Evolutionary conservation across 106 monocot species (phyloP), one percentile per base, ranked within the genome.

Genomic region (Iris macrosiphon): DNA sequence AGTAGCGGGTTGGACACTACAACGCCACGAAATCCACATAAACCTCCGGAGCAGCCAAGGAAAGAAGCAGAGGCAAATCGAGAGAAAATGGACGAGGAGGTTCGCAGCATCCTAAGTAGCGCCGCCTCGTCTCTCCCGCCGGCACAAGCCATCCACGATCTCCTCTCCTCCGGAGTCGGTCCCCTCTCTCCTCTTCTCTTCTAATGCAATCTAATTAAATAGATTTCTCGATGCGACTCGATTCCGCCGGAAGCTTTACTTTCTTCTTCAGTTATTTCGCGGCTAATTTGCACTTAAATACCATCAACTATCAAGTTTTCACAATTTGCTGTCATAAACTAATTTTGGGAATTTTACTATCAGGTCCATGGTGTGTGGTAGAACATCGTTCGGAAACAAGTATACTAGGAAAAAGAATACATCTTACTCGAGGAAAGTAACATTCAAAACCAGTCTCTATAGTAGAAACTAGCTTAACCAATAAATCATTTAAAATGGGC

Each of bases 161-260:
- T 93, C 7, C 39, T 83, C 10, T 70, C 87, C 34, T 40, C 62
- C 20, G 93, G 87, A 60, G 93, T 93, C 18, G 24, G 71, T 23
- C 27, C 26, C 18, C 31, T 43, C 18, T 31, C 17, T 32, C 28
- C 46, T 31, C 45, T n/a, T 63, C 23, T 34, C 14, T 0, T 27
- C 45, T 11, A n/a, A n/a, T n/a, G n/a, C n/a, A n/a, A n/a, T n/a
- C n/a, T n/a, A n/a, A n/a, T n/a, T n/a, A n/a, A n/a, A n/a, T n/a
- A n/a, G n/a, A n/a, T n/a, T 40, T 24, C 16, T 35, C 41, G 15
- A 15, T 30, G 24, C 4, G 34, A n/a, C n/a, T n/a, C n/a, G n/a
- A n/a, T n/a, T n/a, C n/a, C 17, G 6, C 7, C 9, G 35, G 7
- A 33, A 21, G 0, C 31, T 2, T 20, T 28, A n/a, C 45, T 13